Conservation (phyloP, 108 stramenopile species). For the Nitzschia sp. region DNA sequence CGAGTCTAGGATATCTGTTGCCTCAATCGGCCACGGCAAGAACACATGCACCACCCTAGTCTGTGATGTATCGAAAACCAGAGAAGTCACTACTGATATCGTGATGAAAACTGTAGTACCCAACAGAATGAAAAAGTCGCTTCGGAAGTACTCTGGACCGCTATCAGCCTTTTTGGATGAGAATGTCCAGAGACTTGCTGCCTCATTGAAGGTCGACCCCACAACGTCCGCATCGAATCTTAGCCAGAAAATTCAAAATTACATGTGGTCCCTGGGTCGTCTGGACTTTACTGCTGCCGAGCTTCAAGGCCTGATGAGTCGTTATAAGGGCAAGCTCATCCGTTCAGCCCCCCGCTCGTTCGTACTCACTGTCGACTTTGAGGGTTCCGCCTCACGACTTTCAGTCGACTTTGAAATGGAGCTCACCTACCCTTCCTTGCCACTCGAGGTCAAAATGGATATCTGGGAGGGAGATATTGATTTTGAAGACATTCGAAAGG, state of each 20-base stretch:
- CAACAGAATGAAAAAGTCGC: not conserved
- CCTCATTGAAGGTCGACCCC: not conserved
- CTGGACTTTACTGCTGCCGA: slow-evolving; percentile 38
- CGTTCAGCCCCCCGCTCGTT: slow-evolving; percentile 7
- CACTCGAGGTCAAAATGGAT: slow-evolving; percentile 45
- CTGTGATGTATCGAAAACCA: not conserved
- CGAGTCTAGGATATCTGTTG: not conserved
- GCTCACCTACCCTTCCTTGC: slow-evolving; percentile 66
- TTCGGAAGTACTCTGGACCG: slow-evolving; percentile 3
- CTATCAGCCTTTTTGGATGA: slow-evolving; percentile 7
- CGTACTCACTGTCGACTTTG: slow-evolving; percentile 44
- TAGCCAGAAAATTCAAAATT: slow-evolving; percentile 13
- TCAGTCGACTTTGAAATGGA: slow-evolving; percentile 48
- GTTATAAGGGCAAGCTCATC: slow-evolving; percentile 27
- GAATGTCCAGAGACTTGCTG: not conserved
- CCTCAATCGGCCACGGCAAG: not conserved
- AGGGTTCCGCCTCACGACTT: slow-evolving; percentile 29
- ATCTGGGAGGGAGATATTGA: slow-evolving; percentile 40
- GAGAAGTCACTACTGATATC: not conserved
- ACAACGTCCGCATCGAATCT: not conserved
- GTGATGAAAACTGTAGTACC: not conserved
- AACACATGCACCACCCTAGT: not conserved
- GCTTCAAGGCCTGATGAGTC: slow-evolving; percentile 25
- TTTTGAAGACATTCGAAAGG: slow-evolving; percentile 42
- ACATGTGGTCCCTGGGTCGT: slow-evolving; percentile 32